Base-by-base conservation (phyloP, 2,329 filamentous ascomycete genomes). In the Fusarium incarnatum region DNA sequence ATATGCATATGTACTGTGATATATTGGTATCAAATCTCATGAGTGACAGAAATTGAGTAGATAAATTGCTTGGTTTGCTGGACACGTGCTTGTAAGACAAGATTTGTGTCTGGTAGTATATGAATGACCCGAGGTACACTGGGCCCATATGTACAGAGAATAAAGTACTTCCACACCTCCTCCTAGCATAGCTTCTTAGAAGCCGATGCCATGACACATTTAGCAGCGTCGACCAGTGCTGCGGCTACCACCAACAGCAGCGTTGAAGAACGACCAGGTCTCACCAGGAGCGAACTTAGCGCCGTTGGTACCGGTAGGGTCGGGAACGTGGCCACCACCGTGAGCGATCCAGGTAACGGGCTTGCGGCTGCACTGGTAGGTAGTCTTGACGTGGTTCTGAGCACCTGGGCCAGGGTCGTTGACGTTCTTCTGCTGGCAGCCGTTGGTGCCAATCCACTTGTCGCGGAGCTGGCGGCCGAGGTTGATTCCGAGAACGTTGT, bases 381-480 rank as follows among this genome's bases (percentile, higher is more conserved):
- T 71, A 8, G 76, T 77, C 53, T 75, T 73, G 61, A 73, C 69
- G 52, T 73, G 70, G 22, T 52, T 56, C 11, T 47, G 50, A 8
- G 61, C 67, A 15, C 76, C 73, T 2, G 54, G 44, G 5, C 16
- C 25, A 7, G 73, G 74, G 54, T 76, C 72, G 20, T 65, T 64
- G 27, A 74, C 71, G 16, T 60, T 70, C 66, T 72, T 66, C 53
- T 71, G 60, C 34, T 67, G 65, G 70, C 81, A 83, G 8, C 78
- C 77, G 59, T 83, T 82, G 67, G 79, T 77, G 16, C 58, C 56
- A 9, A 82, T 74, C 67, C 79, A 83, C 56, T 74, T 76, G 67
- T 82, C 80, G 13, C 80, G 79, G 45, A 83, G 72, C 67, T 70
- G 49, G n/a, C 77, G 68, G 48, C 81, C 81, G 3, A 56, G 58